These are phyloP conservation scores for Fusarium piperis DNA, from an alignment of 2,329 filamentous ascomycete species.

Conservation along the genomic window DNA sequence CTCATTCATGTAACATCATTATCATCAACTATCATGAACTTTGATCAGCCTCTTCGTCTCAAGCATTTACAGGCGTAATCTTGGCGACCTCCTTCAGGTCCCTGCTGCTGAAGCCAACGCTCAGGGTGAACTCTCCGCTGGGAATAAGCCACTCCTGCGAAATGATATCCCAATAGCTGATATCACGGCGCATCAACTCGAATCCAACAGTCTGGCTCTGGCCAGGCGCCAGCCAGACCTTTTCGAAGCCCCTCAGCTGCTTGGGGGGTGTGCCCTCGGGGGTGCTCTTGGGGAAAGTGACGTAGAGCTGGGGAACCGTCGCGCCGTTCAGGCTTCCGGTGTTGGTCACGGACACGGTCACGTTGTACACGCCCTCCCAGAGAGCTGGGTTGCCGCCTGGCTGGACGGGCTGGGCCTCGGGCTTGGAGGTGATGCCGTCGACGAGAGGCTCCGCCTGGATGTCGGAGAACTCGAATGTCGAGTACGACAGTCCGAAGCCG, in stretches of 20 bases:
- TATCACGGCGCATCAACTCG: slow-evolving; percentile 56
- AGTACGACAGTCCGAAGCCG: slow-evolving; percentile 75
- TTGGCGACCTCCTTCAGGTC: slow-evolving; percentile 37
- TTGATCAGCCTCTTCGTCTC: not conserved
- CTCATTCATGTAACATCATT: not conserved
- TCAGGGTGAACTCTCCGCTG: slow-evolving; percentile 38
- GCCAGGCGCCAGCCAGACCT: slow-evolving; percentile 54
- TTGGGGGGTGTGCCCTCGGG: slow-evolving; percentile 56
- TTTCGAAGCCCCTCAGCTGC: slow-evolving; percentile 63
- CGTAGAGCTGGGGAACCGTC: slow-evolving; percentile 65
- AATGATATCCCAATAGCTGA: slow-evolving; percentile 60
- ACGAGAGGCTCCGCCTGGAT: slow-evolving; percentile 35
- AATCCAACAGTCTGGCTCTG: slow-evolving; percentile 55
- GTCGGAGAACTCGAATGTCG: slow-evolving; percentile 64
- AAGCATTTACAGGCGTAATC: slow-evolving; percentile 34
- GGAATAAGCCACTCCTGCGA: slow-evolving; percentile 53
- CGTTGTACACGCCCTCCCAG: slow-evolving; percentile 60
- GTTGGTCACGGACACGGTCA: slow-evolving; percentile 60
- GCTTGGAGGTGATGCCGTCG: slow-evolving; percentile 41
- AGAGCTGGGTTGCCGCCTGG: slow-evolving; percentile 67
- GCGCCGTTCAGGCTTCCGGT: slow-evolving; percentile 59
- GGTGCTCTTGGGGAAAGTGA: slow-evolving; percentile 53
- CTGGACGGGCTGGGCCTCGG: slow-evolving; percentile 42
- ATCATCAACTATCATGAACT: slow-evolving; percentile 17
- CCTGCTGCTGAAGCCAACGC: slow-evolving; percentile 43